Base-by-base conservation (phyloP, 2,329 filamentous ascomycete species). In the Aspergillus sp. region DNA sequence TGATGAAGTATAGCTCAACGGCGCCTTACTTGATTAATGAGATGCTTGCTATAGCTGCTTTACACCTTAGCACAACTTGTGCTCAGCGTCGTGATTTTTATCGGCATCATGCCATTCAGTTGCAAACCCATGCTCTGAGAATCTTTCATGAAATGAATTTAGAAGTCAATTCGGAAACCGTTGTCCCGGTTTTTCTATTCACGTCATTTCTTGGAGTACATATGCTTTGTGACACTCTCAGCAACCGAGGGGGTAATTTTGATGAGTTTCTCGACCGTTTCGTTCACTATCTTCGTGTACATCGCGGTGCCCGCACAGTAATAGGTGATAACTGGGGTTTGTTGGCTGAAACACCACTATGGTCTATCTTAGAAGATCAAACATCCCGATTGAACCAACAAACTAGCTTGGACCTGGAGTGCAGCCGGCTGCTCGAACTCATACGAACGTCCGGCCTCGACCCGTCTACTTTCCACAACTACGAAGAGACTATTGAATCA, bases 1-100 rank as follows among this genome's bases (percentile, higher is more conserved):
- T 42, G 27, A 10, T 30, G 31, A 32, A 11, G 4, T 5, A 3
- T 8, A n/a, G 2, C n/a, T 31, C 28, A 9, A 13, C 31, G n/a
- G 54, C 46, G 2, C 74, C 70, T 1, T 77, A 72, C 42, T 64
- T 75, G 3, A 67, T 76, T 46, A 71, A 77, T 43, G 64, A 74
- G 50, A 37, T 75, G 5, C 64, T 77, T 7, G 74, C 72, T 33
- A 50, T 73, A 37, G 63, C 71, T 9, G 72, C 74, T 4, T 59
- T 72, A 4, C 71, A 77, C 44, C 50, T 70, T 8, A 67, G 65
- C 43, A 63, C 56, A 2, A 50, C 63, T 2, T 19, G 56, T 59
- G 35, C 59, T 61, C 43, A 72, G 67, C 50, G 71, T 64, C 50
- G 48, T 39, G 38, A 48, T 27, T 39, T 58, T 47, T 59, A 60